Conservation (phyloP, 345 rosid species). For the Populus euphratica region DNA sequence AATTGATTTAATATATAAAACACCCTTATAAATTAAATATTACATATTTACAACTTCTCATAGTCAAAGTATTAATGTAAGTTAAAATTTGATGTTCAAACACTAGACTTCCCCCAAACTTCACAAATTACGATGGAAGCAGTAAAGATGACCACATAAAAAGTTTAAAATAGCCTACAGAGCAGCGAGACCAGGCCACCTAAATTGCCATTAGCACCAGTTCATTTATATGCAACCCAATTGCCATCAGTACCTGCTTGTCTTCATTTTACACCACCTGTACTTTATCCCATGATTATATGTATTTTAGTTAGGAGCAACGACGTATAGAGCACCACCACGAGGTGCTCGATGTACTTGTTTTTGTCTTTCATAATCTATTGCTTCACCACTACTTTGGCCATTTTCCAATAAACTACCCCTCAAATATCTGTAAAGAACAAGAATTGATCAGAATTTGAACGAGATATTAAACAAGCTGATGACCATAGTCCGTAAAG, state of each 20-base stretch:
- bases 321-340: conserved; percentile 33
- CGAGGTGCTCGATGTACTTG: conserved; percentile 29
- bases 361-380: conserved; percentile 44
- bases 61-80: background rate
- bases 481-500: background rate
- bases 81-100: background rate
- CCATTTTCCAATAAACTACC: conserved; percentile 70
- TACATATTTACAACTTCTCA: no score
- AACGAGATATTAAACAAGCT: background rate
- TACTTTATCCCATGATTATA: background rate
- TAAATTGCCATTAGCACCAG: background rate
- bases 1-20: no score
- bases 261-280: background rate
- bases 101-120: background rate
- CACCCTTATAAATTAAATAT: no score
- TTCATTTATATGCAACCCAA: no score
- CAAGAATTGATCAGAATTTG: conserved; percentile 2
- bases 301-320: conserved; percentile 33
- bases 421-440: conserved; percentile 53
- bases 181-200: background rate
- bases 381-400: conserved; percentile 50
- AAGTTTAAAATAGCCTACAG: background rate
- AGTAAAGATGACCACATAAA: background rate
- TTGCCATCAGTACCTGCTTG: no score
- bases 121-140: background rate